phyloP scores from a whole-genome alignment of 768 basidiomycete species.

The Boletus vermiculosoides region DNA sequence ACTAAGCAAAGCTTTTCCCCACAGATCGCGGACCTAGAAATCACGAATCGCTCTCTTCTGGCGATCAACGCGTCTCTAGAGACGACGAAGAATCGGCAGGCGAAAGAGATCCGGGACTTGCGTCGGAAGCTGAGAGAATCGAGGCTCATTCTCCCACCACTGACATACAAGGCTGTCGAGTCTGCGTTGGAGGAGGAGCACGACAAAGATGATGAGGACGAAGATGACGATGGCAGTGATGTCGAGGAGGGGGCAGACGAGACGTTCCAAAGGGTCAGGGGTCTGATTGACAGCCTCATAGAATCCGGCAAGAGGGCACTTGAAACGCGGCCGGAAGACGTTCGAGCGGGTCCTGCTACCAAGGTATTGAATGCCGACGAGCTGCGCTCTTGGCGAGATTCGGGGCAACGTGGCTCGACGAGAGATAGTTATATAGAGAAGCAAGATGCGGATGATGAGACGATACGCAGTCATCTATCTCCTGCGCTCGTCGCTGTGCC shows the following conservation, averaged over 20 bases:
- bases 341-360: constrained; percentile 45
- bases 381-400: constrained; percentile 56
- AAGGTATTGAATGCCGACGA: constrained; percentile 78
- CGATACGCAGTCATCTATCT: constrained; percentile 21
- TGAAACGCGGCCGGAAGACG: constrained; percentile 55
- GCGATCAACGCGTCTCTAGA: constrained; percentile 84
- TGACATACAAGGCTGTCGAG: constrained; percentile 53
- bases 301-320: constrained; percentile 59
- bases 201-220: constrained; percentile 37
- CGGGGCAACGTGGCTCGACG: constrained; percentile 22
- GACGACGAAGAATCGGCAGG: constrained; percentile 73
- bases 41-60: constrained; percentile 82
- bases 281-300: constrained; percentile 62
- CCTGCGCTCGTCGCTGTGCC: constrained; percentile 21
- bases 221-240: constrained; percentile 42
- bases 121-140: constrained; percentile 81
- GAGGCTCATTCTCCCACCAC: constrained; percentile 73
- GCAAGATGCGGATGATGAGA: constrained; percentile 32
- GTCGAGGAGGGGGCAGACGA: constrained; percentile 48
- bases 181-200: constrained; percentile 46
- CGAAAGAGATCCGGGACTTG: constrained; percentile 82
- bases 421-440: constrained; percentile 14
- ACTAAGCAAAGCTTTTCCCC: constrained; percentile 4
- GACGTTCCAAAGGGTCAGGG: constrained; percentile 59
- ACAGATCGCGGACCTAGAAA: constrained; percentile 90